Evolutionary conservation across 306 rosid species (phyloP), one percentile per base, ranked within the genome.

Genomic region (Quercus ilex): DNA sequence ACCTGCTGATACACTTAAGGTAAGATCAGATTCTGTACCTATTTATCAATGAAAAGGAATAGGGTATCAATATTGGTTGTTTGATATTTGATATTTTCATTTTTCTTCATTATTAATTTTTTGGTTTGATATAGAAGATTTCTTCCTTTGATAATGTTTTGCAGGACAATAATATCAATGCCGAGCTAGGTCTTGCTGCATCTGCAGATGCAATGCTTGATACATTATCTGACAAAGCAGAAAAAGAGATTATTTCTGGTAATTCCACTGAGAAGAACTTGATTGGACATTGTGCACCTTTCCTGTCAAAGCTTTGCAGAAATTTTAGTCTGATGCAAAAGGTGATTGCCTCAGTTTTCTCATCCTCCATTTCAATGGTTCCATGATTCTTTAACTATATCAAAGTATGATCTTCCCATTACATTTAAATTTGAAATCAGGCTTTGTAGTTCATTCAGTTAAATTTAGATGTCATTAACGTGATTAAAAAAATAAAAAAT

Each of bases 141-240:
- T 52, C 18, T 25, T 55, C 74, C 59, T 57, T 75, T 46, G 58
- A 58, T 72, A 56, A 55, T 69, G 43, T 80, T 55, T 80, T 86
- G 80, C 91, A 94, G 99, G 97, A 88, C 81, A 85, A 85, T 80
- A 87, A 86, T 76, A 92, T 94, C 71, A 91, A 84, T 80, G 88
- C 93, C 6, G 99, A 92, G 84, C 88, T 94, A 84, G 99, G 99
- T 71, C 89, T 94, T 85, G 84, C 99, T 52, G 97, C 97, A 20
- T 92, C 99, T 65, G 99, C 90, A 89, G 99, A 94, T 86, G 99
- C 97, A 67, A 76, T 83, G 69, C 89, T 94, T 86, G 99, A 94
- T 85, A 86, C 90, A 43, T 85, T 94, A 78, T 85, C 91, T 65
- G 97, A 94, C 76, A 91, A 87, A 71, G 92, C 97, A 67, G 99